Conservation (phyloP, 176 grass and related monocot genomes). For the Bromus sterilis region DNA sequence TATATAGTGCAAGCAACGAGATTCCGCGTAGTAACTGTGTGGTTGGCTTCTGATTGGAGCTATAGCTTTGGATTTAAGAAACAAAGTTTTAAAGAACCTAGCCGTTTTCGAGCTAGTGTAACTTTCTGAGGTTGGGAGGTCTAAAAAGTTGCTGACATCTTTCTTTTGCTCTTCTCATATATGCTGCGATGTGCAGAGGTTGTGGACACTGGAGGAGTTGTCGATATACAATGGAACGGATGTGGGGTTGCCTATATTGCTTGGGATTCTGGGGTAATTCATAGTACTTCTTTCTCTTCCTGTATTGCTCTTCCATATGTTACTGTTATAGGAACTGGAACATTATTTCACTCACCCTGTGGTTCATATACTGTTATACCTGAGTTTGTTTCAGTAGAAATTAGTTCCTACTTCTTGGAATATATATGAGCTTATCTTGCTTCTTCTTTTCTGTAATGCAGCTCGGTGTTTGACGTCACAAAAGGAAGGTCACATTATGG, state of each 20-base stretch:
- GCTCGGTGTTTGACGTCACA: slow-evolving; percentile 88
- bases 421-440: not conserved
- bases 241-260: slow-evolving; percentile 61
- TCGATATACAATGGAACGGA: slow-evolving; percentile 68
- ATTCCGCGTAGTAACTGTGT: not conserved
- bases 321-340: not conserved
- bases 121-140: not conserved
- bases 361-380: not conserved
- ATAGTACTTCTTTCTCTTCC: not conserved
- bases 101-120: not conserved
- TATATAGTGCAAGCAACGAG: not conserved
- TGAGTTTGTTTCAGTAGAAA: not conserved
- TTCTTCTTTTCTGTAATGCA: slow-evolving; percentile 22
- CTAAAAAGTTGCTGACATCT: not conserved
- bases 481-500: slow-evolving; percentile 94
- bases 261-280: slow-evolving; percentile 80
- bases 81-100: not conserved
- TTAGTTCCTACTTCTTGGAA: not conserved
- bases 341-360: not conserved
- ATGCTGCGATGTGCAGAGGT: slow-evolving; percentile 41
- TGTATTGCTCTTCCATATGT: not conserved
- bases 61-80: not conserved
- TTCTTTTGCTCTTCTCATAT: not conserved
- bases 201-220: slow-evolving; percentile 69
- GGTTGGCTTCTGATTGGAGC: not conserved